Percentiles rank a stretch among this genome's conserved stretches.
Conservation (phyloP, 2,329 filamentous ascomycete genomes). For the Thermoascus crustaceus region DNA sequence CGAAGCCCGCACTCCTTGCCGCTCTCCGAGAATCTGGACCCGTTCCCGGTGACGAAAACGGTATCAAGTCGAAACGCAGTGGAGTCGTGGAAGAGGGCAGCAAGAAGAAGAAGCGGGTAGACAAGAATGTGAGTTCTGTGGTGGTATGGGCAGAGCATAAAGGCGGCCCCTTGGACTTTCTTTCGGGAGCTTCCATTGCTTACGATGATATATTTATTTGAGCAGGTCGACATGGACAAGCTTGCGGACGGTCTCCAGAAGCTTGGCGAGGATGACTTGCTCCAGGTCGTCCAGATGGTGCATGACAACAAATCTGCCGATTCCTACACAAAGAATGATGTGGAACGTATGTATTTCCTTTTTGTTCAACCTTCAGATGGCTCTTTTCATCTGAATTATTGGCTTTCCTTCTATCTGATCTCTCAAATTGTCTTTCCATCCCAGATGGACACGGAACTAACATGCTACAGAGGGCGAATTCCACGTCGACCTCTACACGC, state of each 20-base stretch:
- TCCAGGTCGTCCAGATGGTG: constrained; percentile 95
- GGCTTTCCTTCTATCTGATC: background rate
- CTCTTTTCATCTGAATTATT: constrained; percentile 22
- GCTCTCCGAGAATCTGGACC: constrained; percentile 75
- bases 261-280: constrained; percentile 82
- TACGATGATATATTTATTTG: constrained; percentile 5
- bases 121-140: constrained; percentile 48
- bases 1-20: constrained; percentile 74
- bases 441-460: background rate
- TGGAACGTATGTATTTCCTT: constrained; percentile 63
- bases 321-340: constrained; percentile 94
- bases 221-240: constrained; percentile 81
- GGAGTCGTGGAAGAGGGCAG: constrained; percentile 48
- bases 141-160: too few relatives aligned
- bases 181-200: too few relatives aligned
- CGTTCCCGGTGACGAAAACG: constrained; percentile 64
- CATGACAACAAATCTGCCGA: constrained; percentile 93
- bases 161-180: too few relatives aligned
- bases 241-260: constrained; percentile 84
- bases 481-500: constrained; percentile 95
- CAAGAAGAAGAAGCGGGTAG: constrained; percentile 69
- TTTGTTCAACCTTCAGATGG: background rate
- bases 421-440: too few relatives aligned
- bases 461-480: constrained; percentile 73
- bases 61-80: constrained; percentile 54